Evolutionary conservation across 805 yeast species (phyloP), one percentile per base, ranked within the genome.

Genomic region (Suhomyces xylopsoci): DNA sequence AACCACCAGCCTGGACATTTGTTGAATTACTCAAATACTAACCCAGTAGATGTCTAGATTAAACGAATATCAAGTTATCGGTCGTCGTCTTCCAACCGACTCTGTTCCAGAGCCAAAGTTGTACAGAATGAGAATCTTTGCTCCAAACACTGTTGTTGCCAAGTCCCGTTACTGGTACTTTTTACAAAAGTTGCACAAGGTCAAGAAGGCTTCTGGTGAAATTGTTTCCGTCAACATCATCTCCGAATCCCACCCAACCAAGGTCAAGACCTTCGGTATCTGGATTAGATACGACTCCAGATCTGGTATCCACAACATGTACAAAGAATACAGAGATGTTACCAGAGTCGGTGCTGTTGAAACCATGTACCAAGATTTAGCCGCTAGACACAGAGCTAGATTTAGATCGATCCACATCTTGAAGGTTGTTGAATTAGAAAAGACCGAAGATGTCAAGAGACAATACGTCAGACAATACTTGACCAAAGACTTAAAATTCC

Each of bases 141-240:
- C 99, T 76, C 92, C 97, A 72, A 94, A 94, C 84, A 88, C 84
- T 70, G 98, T 94, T 78, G 96, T 94, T 78, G 99, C 99, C 77
- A 94, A 94, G 87, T 94, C 99, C 73, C 93, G 99, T 84, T 94
- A 90, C 97, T 94, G 99, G 99, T 94, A 94, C 86, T 94, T 94
- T 86, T 88, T 94, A 83, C 96, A 93, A 82, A 92, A 91, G 81
- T 87, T 94, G 80, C 96, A 93, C 90, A 93, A 96, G 86, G 97
- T 94, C 77, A 94, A 94, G 94, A 91, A 90, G 85, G 94, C 99
- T 71, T 90, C 97, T 74, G 99, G 99, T 88, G 99, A 94, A 84
- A 83, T 94, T 74, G 97, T 94, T 71, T 82, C 97, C 62, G 84
- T 94, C 71, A 90, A 90, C 86, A 80, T 80, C 74, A 89, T 94